Base-by-base conservation (phyloP, 2,329 filamentous ascomycete genomes). In the Trichoderma koningii region DNA sequence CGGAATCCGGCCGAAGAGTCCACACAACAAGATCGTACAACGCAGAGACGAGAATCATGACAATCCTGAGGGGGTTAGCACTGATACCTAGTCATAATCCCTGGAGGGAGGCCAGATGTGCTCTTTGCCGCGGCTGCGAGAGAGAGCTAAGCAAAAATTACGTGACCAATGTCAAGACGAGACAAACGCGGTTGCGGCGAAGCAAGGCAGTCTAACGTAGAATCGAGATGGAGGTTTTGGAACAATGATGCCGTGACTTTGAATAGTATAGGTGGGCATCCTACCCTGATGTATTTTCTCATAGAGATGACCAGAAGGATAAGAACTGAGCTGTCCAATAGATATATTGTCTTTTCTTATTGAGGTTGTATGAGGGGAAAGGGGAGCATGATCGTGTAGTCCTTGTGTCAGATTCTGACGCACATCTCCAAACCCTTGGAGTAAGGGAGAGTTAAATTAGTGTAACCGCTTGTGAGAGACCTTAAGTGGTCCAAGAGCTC, bases 401-500 rank as follows among this genome's bases (percentile, higher is more conserved):
- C 26, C 10, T 30, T 7, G 14, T 41, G 3, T 50, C 14, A 41
- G 9, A 51, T 7, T 4, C 72, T 71, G 2, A 73, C 63, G 19
- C 68, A 68, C 66, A 78, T 69, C 66, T 74, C 70, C 3, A 78
- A 47, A 0, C 75, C 76, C 1, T 74, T 73, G 1, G 69, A 64
- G 57, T 73, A 78, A 3, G 75, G 74, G 38, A 70, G 69, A 1
- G 74, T 76, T 1, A 72, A 71, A 2, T 69, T 83, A 61, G 76
- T 79, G 67, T 87, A 88, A 0, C 80, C 79, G 67, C 80, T 85
- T 7, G 73, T 72, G 0, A 81, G 77, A 7, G 77, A 75, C 4
- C 78, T 70, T 21, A 87, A 65, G 64, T 82, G 82, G 0, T 70
- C 75, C 9, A 84, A 67, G 2, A 86, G 71, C 3, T 87, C 83